Conservation (phyloP, 148 eudicot species). For the Beta vulgaris region DNA sequence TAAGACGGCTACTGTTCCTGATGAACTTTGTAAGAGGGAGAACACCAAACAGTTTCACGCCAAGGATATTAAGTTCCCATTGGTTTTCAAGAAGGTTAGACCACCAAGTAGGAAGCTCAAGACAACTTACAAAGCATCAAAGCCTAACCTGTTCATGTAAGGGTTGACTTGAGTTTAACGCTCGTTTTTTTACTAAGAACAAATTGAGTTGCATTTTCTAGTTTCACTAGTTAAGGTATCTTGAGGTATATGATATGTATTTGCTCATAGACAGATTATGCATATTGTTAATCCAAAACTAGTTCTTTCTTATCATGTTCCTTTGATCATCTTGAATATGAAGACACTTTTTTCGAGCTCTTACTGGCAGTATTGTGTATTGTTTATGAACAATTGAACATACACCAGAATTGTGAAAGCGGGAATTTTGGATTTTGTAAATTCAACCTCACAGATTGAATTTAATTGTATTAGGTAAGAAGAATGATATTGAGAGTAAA, state of each 20-base stretch:
- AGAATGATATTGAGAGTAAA: no score
- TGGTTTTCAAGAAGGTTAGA: conserved; percentile 74
- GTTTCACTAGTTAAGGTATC: neutral
- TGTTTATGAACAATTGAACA: no score
- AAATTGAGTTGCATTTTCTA: conserved; percentile 2
- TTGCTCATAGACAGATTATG: neutral
- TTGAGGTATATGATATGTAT: neutral
- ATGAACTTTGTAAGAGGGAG: conserved; percentile 80
- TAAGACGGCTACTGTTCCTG: conserved; percentile 69
- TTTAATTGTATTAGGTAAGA: no score
- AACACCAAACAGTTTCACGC: conserved; percentile 70
- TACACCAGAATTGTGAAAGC: no score
- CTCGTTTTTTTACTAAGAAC: neutral
- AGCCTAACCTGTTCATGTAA: conserved; percentile 78
- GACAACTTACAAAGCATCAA: conserved; percentile 79
- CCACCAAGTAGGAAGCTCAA: conserved; percentile 79
- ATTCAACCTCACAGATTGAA: no score
- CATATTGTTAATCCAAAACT: neutral
- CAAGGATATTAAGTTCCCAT: conserved; percentile 66
- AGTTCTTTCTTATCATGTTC: neutral
- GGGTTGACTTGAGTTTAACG: neutral
- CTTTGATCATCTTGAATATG: neutral
- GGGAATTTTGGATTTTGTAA: no score
- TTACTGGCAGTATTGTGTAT: neutral
- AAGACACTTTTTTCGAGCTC: neutral